These are phyloP conservation scores for Trametes gibbosa DNA, from an alignment of 768 basidiomycete genomes.

Conservation along the genomic window DNA sequence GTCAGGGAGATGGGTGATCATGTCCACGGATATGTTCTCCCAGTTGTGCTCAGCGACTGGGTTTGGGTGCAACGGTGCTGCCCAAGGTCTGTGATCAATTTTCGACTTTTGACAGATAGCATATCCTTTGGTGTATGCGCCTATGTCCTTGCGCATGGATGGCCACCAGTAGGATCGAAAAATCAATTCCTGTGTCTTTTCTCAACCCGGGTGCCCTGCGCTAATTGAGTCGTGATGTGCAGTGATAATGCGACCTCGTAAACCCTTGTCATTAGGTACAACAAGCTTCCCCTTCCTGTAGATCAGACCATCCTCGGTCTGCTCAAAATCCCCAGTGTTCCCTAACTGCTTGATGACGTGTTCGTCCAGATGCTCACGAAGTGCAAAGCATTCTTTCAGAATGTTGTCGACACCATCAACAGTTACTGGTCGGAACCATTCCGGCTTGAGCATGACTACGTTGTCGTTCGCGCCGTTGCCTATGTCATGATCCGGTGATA, in stretches of 20 bases:
- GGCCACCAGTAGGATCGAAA: slow-evolving; percentile 32
- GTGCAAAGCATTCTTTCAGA: background rate
- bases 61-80: slow-evolving; percentile 20
- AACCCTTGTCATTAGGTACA: background rate
- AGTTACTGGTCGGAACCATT: background rate
- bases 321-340: slow-evolving; percentile 13
- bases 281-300: background rate
- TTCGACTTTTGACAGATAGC: slow-evolving; percentile 29
- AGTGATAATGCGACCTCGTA: slow-evolving; percentile 1
- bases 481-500: background rate
- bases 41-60: slow-evolving; percentile 6
- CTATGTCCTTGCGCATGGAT: slow-evolving; percentile 18
- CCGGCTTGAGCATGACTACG: background rate
- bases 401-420: background rate
- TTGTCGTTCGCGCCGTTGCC: background rate
- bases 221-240: slow-evolving; percentile 26
- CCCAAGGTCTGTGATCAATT: slow-evolving; percentile 5
- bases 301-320: slow-evolving; percentile 22
- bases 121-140: slow-evolving; percentile 26
- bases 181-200: slow-evolving; percentile 26
- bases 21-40: slow-evolving; percentile 15
- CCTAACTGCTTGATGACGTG: background rate
- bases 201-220: slow-evolving; percentile 30
- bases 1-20: slow-evolving; percentile 24
- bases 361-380: background rate